Evolutionary conservation across 495 filamentous ascomycete species (phyloP), one percentile per base, ranked within the genome.

Genomic region (Pyrenopolyporus hunteri): DNA sequence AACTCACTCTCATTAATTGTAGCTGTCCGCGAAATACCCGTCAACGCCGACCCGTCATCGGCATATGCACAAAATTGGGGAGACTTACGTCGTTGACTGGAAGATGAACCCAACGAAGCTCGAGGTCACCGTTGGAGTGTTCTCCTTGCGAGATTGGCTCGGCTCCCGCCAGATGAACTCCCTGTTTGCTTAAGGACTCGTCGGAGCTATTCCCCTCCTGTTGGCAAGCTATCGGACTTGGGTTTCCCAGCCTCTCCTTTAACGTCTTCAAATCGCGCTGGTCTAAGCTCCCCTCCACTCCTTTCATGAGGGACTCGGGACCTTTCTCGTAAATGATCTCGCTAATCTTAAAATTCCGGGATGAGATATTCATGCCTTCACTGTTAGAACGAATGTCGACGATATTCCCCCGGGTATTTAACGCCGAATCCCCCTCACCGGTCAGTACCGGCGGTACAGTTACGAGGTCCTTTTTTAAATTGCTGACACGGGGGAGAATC

Each of bases 51-150:
- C 4, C 19, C 43, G 32, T 19, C 13, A 37, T n/a, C 28, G 13
- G 39, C 31, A 46, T 56, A 17, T 36, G 14, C 10, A 44, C 11
- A 23, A 14, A 28, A 7, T 13, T 3, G 22, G 56, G 36, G 33
- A 22, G 6, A 16, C 40, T 51, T 14, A 59, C 56, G 13, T 59
- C 46, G 5, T 51, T 51, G n/a, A 59, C 45, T 3, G 56, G 56
- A 43, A 59, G 56, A 37, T 59, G 56, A 44, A 59, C 26, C 56
- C 56, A 59, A 23, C 56, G 56, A 51, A 59, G 25, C 13, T 59
- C 46, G 17, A 45, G 29, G 4, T 20, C 16, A 16, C 36, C 36
- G 3, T 8, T 3, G 36, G 10, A 17, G 1, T 16, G 4, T 13
- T 6, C 11, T 35, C 14, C 32, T n/a, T 35, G n/a, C 6, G 14